phyloP scores from a whole-genome alignment of 2,329 filamentous ascomycete genomes.

The Pezicula radicicola region DNA sequence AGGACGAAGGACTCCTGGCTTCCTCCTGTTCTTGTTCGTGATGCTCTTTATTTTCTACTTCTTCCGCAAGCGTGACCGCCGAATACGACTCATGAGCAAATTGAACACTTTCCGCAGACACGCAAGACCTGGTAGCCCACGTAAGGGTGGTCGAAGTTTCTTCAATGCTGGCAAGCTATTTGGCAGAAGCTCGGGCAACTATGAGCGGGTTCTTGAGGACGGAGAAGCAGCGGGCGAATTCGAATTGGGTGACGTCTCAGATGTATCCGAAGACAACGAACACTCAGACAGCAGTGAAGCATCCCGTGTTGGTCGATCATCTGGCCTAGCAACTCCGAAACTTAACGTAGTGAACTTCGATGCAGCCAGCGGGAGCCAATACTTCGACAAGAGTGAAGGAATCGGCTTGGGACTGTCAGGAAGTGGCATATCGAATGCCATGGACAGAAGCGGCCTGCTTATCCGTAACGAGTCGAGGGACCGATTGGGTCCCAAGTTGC shows the following conservation, averaged over 20 bases:
- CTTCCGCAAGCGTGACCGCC: conserved; percentile 75
- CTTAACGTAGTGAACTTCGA: conserved; percentile 52
- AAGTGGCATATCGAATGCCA: conserved; percentile 31
- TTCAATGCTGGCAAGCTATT: conserved; percentile 63
- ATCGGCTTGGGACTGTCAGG: conserved; percentile 20
- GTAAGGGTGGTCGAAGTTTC: conserved; percentile 44
- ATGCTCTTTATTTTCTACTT: conserved; percentile 67
- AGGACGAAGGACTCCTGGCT: conserved; percentile 66
- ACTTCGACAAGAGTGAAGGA: conserved; percentile 21
- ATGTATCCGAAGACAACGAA: conserved; percentile 60
- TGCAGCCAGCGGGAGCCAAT: conserved; percentile 9
- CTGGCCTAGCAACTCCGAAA: conserved; percentile 67
- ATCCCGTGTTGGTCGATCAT: conserved; percentile 54
- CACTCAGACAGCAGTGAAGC: conserved; percentile 60
- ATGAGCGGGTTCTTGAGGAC: conserved; percentile 85
- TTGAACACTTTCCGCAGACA: conserved; percentile 43
- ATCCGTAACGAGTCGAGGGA: conserved; percentile 86
- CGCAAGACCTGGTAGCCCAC: conserved; percentile 42
- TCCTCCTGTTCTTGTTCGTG: conserved; percentile 76
- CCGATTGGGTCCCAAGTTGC: conserved; percentile 56
- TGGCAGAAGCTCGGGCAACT: conserved; percentile 52
- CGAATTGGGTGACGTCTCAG: conserved; percentile 62
- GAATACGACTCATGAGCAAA: conserved; percentile 57
- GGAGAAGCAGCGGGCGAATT: conserved; percentile 68
- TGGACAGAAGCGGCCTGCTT: conserved; percentile 70